Base-by-base conservation (phyloP, 495 filamentous ascomycete species). In the Tetracladium marchalianum region DNA sequence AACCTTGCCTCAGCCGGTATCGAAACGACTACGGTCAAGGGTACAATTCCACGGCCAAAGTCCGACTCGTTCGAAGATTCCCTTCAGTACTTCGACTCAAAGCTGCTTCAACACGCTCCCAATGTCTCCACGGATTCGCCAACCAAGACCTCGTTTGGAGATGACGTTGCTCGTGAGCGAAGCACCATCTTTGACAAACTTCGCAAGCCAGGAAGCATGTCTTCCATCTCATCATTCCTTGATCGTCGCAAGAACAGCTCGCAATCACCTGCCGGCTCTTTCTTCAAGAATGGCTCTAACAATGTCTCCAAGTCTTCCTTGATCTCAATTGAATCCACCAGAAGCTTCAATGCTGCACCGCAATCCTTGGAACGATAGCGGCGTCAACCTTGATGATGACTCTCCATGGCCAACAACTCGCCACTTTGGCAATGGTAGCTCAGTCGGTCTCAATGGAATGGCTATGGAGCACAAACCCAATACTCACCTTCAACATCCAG, bases 51-150 rank as follows among this genome's bases (percentile, higher is more conserved):
- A 0, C 83, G 90, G 38, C 93, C 92, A 41, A 96, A 97, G 70
- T 96, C 92, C 4, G 92, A 99, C 65, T 95, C 92, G 1, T 99
- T 97, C 58, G 92, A 97, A 57, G 93, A 97, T 50, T 90, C 87
- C 35, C 75, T 95, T 27, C 90, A 87, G 19, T 96, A 87, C 71
- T 99, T 99, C 63, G 84, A 95, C 62, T 92, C 89, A 0, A 96
- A 96, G 66, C 68, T 99, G 31, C 73, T 99, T 31, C 93, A 97
- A 63, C 85, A 90, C 57, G 87, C 87, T 9, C 87, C 87, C 24
- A 78, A 80, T 27, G 70, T 90, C 17, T 72, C 76, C 11, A 89
- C 87, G 3, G 89, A 95, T 55, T 92, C 89, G 24, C 88, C 88
- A 2, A 93, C 87, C 12, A 71, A 73, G 34, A 76, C 84, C 16